A percentile compares a stretch with the other conserved stretches of the same genome.
phyloP scores from a whole-genome alignment of 139 green algal genomes.

The Parachlorella kessleri region DNA sequence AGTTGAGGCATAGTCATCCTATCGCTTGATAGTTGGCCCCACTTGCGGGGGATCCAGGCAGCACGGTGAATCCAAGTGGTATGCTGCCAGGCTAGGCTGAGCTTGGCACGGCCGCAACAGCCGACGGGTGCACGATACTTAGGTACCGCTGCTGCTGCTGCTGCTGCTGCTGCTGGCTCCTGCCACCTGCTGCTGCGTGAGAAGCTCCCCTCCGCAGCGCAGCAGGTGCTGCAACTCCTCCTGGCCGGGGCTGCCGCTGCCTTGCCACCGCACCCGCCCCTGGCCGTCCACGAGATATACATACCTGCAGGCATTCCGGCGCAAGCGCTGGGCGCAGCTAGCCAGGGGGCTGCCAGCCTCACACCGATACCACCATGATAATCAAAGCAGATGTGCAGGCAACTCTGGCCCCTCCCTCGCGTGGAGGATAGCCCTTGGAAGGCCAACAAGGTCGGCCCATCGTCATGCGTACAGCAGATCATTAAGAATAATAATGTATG shows the following conservation, averaged over 20 bases:
- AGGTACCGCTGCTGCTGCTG: background rate
- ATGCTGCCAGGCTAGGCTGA: too few relatives aligned
- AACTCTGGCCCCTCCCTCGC: background rate
- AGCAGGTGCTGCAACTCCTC: slow-evolving; percentile 22
- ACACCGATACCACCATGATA: background rate
- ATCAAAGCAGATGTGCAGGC: background rate
- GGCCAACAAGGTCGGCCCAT: too few relatives aligned
- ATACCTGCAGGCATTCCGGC: slow-evolving; percentile 10
- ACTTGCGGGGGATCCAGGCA: too few relatives aligned
- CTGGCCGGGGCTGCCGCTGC: slow-evolving; percentile 23
- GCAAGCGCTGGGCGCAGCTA: background rate
- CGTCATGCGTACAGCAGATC: too few relatives aligned
- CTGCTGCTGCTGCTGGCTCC: background rate
- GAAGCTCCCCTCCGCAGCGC: slow-evolving; percentile 15
- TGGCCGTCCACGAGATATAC: slow-evolving; percentile 32
- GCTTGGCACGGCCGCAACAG: too few relatives aligned
- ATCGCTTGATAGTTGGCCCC: too few relatives aligned
- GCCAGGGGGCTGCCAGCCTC: background rate
- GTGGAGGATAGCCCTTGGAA: too few relatives aligned
- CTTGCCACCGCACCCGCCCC: slow-evolving; percentile 29
- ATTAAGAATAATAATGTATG: too few relatives aligned
- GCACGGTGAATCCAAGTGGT: too few relatives aligned
- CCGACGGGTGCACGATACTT: too few relatives aligned
- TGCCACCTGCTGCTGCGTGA: background rate
- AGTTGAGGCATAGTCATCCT: too few relatives aligned